Base-by-base conservation (phyloP, 495 filamentous ascomycete genomes). In the Pyrenula aspistea region DNA sequence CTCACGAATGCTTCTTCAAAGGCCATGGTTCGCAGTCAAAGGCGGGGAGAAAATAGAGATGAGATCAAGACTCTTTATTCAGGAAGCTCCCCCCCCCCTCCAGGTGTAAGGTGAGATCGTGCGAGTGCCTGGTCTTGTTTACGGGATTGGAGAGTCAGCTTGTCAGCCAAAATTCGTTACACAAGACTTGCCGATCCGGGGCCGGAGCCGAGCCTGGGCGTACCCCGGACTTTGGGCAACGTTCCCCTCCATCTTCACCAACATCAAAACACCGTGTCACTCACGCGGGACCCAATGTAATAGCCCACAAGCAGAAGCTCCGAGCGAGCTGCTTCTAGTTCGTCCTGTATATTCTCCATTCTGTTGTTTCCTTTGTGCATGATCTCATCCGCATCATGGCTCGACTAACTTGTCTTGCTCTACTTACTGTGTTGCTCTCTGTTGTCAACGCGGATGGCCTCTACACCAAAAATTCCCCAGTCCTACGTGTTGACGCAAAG, bases 401-500 rank as follows among this genome's bases (percentile, higher is more conserved):
- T 22, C 50, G 19, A 56, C 36, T 53, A 21, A 51, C 12, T 23
- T 66, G 65, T 67, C 53, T 59, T 55, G 55, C 66, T 60, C 52
- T 70, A 73, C 74, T 65, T 70, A 77, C 65, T 67, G 73, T 67
- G 65, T 78, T 62, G 67, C 75, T 65, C 61, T 74, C 42, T 67
- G n/a, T 83, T 24, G 82, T 76, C 25, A 77, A 83, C 55, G 89
- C 85, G 23, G 80, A 80, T 56, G 83, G 81, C 12, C 62, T 99
- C 50, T 99, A 99, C 69, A 74, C 82, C 48, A 94, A 93, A 73
- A 86, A 80, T 65, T 94, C 90, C 1, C 84, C 88, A 12, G 94
- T 99, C 49, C 65, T 96, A 22, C 89, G 94, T 67, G 75, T 97
- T 49, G 83, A 91, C 66, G 80, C 73, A n/a, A 90, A 86, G 70